Evolutionary conservation across 192 early-diverging fungal species (phyloP).

Genomic region (Glomus cerebriforme): DNA sequence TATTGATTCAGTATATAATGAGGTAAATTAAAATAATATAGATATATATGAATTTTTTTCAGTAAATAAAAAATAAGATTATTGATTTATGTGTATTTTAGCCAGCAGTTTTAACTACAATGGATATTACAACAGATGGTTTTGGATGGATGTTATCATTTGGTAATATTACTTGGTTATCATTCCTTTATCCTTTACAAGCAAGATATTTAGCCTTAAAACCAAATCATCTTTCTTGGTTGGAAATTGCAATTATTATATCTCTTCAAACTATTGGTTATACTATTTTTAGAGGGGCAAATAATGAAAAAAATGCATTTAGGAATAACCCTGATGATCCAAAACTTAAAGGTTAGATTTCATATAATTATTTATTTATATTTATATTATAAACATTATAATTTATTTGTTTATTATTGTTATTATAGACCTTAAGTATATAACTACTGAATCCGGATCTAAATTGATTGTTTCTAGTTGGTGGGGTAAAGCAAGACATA

Average conservation of each 20-base stretch:
- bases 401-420: background rate
- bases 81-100: constrained; percentile 38
- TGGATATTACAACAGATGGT: constrained; percentile 98
- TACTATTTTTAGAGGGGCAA: constrained; percentile 86
- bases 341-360: constrained; percentile 47
- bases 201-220: constrained; percentile 79
- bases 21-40: constrained; percentile 42
- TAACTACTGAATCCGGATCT: constrained; percentile 81
- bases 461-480: constrained; percentile 83
- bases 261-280: constrained; percentile 68
- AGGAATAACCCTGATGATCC: constrained; percentile 64
- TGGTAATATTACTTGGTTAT: constrained; percentile 87
- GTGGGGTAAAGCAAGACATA: constrained; percentile 94
- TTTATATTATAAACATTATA: background rate
- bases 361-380: background rate
- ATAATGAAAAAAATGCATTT: constrained; percentile 91
- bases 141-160: constrained; percentile 90
- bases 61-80: no score
- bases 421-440: constrained; percentile 72
- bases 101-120: constrained; percentile 87
- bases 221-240: constrained; percentile 62
- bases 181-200: constrained; percentile 88
- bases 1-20: constrained; percentile 82
- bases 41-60: background rate
- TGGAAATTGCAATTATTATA: constrained; percentile 48